Conservation (phyloP, 1,284 basidiomycete genomes). For the Stereum hirsutum region DNA sequence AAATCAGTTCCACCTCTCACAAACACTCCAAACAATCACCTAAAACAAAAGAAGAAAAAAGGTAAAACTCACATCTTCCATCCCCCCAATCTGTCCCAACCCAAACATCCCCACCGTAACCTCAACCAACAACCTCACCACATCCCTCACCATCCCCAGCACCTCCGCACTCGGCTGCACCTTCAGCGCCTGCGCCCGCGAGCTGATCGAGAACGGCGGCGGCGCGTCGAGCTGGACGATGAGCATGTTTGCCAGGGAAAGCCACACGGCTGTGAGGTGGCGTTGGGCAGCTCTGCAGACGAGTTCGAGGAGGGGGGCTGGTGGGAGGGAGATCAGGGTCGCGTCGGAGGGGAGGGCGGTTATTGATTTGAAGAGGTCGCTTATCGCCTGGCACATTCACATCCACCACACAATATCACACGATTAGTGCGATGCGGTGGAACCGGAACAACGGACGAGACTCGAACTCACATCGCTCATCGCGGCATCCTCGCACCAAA, state of each 20-base stretch:
- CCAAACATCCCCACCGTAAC: no score
- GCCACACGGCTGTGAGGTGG: constrained; percentile 76
- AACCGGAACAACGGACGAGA: neutral
- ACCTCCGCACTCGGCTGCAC: constrained; percentile 30
- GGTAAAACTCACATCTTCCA: constrained; percentile 52
- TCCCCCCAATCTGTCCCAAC: constrained; percentile 56
- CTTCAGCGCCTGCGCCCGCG: constrained; percentile 32
- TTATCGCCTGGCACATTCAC: constrained; percentile 54
- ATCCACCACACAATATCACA: no score
- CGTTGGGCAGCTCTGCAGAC: constrained; percentile 70
- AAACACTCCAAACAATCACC: neutral
- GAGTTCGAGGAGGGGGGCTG: constrained; percentile 69
- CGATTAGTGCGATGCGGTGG: constrained; percentile 4
- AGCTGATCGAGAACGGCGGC: no score
- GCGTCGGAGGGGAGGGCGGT: constrained; percentile 64
- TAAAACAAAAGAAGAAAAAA: neutral
- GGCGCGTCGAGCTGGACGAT: constrained; percentile 76
- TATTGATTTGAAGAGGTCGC: constrained; percentile 75
- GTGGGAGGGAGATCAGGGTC: constrained; percentile 72
- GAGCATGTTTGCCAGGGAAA: constrained; percentile 71
- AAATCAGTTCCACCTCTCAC: no score
- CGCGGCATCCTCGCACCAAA: constrained; percentile 71
- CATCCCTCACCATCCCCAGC: constrained; percentile 37
- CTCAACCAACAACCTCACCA: constrained; percentile 51
- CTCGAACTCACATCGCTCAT: constrained; percentile 57